These are phyloP conservation scores for Candida dajiaensis DNA, from an alignment of 805 yeast species.

Conservation along the genomic window DNA sequence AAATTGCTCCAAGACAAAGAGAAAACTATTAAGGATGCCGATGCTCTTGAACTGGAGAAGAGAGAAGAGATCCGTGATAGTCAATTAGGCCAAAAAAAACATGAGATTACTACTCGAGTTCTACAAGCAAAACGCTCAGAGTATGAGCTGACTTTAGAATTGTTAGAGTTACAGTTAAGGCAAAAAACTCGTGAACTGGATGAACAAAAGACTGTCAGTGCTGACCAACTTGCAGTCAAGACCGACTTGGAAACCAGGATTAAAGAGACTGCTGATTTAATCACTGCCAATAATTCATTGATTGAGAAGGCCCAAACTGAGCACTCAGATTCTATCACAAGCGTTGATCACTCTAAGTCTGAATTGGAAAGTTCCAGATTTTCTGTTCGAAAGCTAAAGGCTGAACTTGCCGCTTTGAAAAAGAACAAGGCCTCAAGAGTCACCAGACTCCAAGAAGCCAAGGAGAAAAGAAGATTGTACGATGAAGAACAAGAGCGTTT, in stretches of 20 bases:
- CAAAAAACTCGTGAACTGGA: conserved; percentile 22
- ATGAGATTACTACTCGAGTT: conserved; percentile 21
- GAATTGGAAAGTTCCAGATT: conserved; percentile 14
- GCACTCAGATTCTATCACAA: conserved; percentile 6
- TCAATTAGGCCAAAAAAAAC: conserved; percentile 18
- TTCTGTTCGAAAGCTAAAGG: conserved; percentile 14
- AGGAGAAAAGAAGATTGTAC: conserved; percentile 16
- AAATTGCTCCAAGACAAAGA: conserved; percentile 16
- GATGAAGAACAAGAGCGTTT: conserved; percentile 15
- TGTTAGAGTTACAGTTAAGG: conserved; percentile 18
- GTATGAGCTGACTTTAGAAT: conserved; percentile 19
- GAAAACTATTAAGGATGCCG: conserved; percentile 11
- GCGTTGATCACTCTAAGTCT: conserved; percentile 12
- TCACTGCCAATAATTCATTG: conserved; percentile 14
- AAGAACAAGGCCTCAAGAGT: conserved; percentile 17
- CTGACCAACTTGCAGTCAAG: conserved; percentile 13
- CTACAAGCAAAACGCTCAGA: conserved; percentile 23
- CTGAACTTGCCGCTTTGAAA: conserved; percentile 17
- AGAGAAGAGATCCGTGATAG: conserved; percentile 14
- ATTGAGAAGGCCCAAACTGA: conserved; percentile 15
- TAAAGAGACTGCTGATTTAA: conserved; percentile 11
- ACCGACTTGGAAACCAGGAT: conserved; percentile 17
- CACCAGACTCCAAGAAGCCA: conserved; percentile 20
- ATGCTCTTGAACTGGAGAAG: conserved; percentile 12
- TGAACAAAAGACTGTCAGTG: conserved; percentile 14